Evolutionary conservation across 2,329 filamentous ascomycete species (phyloP).

Genomic region (Aspergillus brasiliensis): DNA sequence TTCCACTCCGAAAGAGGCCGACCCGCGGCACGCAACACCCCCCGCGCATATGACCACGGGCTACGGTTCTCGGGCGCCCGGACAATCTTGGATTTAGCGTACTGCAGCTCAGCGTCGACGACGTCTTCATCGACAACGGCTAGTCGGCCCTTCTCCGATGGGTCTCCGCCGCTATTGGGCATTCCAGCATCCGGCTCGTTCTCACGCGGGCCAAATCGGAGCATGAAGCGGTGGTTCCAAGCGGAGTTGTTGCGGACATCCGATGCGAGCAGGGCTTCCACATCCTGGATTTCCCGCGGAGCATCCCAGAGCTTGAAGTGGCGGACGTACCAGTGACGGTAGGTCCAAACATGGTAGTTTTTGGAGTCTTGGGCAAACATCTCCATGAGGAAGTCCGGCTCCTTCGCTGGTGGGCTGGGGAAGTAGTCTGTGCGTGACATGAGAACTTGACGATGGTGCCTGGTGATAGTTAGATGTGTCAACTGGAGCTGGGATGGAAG

Average conservation of each 20-base stretch:
- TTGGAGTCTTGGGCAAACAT: slow-evolving; percentile 89
- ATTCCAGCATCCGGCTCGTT: slow-evolving; percentile 43
- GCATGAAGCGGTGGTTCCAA: slow-evolving; percentile 95
- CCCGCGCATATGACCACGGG: slow-evolving; percentile 88
- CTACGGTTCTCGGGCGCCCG: slow-evolving; percentile 91
- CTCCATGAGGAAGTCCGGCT: slow-evolving; percentile 72
- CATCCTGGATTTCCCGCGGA: slow-evolving; percentile 64
- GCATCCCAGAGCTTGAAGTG: slow-evolving; percentile 62
- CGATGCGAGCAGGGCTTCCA: slow-evolving; percentile 70
- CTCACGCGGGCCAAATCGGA: slow-evolving; percentile 71
- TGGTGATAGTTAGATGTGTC: slow-evolving; percentile 8
- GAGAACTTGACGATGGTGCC: slow-evolving; percentile 62
- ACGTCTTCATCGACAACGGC: slow-evolving; percentile 60
- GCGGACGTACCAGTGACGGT: slow-evolving; percentile 77
- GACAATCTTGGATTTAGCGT: slow-evolving; percentile 70
- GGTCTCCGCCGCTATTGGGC: slow-evolving; percentile 25
- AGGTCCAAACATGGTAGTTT: slow-evolving; percentile 99
- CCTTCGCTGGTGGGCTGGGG: slow-evolving; percentile 62
- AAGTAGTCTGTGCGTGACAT: slow-evolving; percentile 52
- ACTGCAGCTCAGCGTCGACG: slow-evolving; percentile 74
- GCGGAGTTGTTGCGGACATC: slow-evolving; percentile 96
- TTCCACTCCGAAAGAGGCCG: slow-evolving; percentile 53
- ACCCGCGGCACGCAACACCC: slow-evolving; percentile 69
- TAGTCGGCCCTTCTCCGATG: slow-evolving; percentile 33
- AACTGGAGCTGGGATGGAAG: not conserved